Conservation (phyloP, 768 basidiomycete species). For the Chalciporus chontae region DNA sequence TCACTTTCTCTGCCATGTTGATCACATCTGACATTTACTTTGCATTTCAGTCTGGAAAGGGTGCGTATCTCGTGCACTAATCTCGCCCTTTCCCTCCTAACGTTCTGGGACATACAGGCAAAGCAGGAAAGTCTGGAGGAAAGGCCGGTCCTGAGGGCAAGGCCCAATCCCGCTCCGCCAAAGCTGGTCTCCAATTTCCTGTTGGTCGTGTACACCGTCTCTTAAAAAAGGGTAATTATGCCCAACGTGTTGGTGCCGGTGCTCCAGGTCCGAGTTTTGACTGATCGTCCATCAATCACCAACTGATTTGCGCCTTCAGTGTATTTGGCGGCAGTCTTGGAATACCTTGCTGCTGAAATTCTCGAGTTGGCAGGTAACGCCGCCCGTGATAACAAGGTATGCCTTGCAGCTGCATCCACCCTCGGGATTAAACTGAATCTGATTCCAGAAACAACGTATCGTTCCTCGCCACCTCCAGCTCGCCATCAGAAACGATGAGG, state of each 20-base stretch:
- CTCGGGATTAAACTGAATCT: not conserved
- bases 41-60: slow-evolving; percentile 29
- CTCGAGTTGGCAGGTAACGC: slow-evolving; percentile 90
- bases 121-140: slow-evolving; percentile 49
- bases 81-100: slow-evolving; percentile 2
- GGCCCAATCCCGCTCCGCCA: slow-evolving; percentile 67
- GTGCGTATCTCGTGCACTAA: slow-evolving; percentile 11
- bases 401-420: not conserved
- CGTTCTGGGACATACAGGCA: slow-evolving; percentile 32
- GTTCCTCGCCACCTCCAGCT: slow-evolving; percentile 91
- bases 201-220: slow-evolving; percentile 92
- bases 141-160: slow-evolving; percentile 50
- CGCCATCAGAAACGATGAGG: slow-evolving; percentile 89
- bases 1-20: not conserved
- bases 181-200: slow-evolving; percentile 79
- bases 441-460: slow-evolving; percentile 78
- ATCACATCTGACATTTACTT: slow-evolving; percentile 1
- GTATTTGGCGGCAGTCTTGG: slow-evolving; percentile 87
- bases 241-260: slow-evolving; percentile 85
- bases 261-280: slow-evolving; percentile 57
- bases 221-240: slow-evolving; percentile 84
- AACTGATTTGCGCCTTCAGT: slow-evolving; percentile 39
- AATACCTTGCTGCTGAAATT: slow-evolving; percentile 91
- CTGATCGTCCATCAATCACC: not conserved
- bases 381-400: slow-evolving; percentile 38